These are phyloP conservation scores for Cutaneotrichosporon dermatis DNA, from an alignment of 1,284 basidiomycete genomes.

Conservation along the genomic window DNA sequence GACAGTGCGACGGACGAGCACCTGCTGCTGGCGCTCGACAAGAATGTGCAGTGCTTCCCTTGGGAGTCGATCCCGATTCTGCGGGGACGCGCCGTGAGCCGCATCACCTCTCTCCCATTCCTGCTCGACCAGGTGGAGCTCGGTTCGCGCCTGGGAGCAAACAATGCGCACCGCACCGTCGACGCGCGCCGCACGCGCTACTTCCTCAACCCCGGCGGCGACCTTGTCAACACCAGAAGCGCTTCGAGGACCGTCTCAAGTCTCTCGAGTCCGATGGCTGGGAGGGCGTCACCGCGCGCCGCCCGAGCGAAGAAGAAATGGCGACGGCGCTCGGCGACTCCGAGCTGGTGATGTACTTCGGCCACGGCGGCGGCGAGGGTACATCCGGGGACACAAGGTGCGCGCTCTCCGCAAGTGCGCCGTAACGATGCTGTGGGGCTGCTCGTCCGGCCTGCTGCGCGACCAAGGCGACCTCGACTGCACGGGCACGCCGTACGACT, in stretches of 20 bases:
- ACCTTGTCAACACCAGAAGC: constrained; percentile 78
- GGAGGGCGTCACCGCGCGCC: constrained; percentile 71
- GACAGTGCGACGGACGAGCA: constrained; percentile 53
- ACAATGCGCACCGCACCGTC: constrained; percentile 45
- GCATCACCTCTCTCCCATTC: constrained; percentile 85
- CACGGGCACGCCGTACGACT: constrained; percentile 84
- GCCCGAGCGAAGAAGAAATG: constrained; percentile 77
- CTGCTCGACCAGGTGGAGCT: constrained; percentile 73
- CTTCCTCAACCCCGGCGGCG: constrained; percentile 87
- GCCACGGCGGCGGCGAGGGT: constrained; percentile 93
- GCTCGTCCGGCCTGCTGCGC: constrained; percentile 81
- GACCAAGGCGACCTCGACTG: constrained; percentile 93
- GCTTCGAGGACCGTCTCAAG: constrained; percentile 72
- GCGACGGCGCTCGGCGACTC: constrained; percentile 62
- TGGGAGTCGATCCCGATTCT: constrained; percentile 94
- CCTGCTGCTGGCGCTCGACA: constrained; percentile 84
- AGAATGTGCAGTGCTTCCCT: constrained; percentile 80
- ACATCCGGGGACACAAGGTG: constrained; percentile 78
- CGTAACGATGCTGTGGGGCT: constrained; percentile 96
- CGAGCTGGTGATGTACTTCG: constrained; percentile 93
- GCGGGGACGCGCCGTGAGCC: constrained; percentile 76
- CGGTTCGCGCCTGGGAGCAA: constrained; percentile 38
- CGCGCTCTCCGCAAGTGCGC: constrained; percentile 77
- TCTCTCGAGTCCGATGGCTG: constrained; percentile 68
- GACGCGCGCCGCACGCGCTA: constrained; percentile 71